These are phyloP conservation scores for Colletotrichum sp. DNA, from an alignment of 2,329 filamentous ascomycete genomes.

Conservation along the genomic window DNA sequence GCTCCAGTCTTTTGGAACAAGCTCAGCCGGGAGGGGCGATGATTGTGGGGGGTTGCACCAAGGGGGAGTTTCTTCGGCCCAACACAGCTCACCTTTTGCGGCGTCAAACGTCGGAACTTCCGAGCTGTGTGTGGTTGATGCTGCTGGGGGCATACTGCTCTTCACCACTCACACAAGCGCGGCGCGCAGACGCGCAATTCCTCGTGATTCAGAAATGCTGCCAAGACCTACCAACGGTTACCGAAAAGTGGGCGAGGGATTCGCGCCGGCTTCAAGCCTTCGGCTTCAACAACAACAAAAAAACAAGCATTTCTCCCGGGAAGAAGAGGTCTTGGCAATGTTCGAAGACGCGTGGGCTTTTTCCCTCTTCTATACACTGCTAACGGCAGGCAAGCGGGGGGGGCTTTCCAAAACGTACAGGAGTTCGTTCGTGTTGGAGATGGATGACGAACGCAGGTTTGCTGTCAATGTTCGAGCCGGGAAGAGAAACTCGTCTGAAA, in stretches of 20 bases:
- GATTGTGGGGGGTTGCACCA: neutral
- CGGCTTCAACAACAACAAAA: neutral
- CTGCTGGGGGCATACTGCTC: neutral
- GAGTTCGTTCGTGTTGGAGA: neutral
- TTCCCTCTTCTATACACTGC: neutral
- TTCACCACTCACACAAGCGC: neutral
- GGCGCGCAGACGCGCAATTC: neutral
- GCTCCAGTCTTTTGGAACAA: neutral
- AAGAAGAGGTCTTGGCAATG: neutral
- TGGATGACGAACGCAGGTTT: neutral
- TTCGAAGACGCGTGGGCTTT: neutral
- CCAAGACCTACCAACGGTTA: neutral
- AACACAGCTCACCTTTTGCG: neutral
- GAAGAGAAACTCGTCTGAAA: neutral
- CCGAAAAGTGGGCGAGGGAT: neutral
- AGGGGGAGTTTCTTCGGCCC: neutral
- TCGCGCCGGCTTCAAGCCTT: neutral
- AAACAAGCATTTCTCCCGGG: neutral
- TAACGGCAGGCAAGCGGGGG: neutral
- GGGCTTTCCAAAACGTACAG: neutral
- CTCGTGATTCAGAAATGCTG: neutral
- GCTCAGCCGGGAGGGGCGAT: neutral
- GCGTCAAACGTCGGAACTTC: slow-evolving; percentile 1
- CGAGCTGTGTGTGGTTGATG: neutral
- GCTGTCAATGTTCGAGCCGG: neutral